Percentiles rank a stretch among this genome's conserved stretches.
Evolutionary conservation across 805 yeast species (phyloP).

Genomic region (Saturnispora ahearnii): DNA sequence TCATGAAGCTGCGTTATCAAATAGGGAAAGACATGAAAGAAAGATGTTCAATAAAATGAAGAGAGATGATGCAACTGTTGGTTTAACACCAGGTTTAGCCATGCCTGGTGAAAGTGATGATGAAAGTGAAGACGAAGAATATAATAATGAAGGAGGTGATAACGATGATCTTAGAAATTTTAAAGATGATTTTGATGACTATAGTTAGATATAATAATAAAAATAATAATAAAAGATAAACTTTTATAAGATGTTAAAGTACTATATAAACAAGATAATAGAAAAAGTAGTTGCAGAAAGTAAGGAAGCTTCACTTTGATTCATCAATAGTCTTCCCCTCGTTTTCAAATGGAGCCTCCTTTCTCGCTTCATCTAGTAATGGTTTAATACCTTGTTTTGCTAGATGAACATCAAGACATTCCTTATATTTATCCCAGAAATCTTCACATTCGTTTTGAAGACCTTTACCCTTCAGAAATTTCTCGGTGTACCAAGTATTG

Average conservation of each 20-base stretch:
- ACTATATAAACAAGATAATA: neutral
- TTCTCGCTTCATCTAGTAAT: slow-evolving; percentile 79
- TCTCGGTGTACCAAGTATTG: slow-evolving; percentile 91
- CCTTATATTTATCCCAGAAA: slow-evolving; percentile 78
- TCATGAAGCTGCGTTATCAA: slow-evolving; percentile 6
- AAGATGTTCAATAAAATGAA: slow-evolving; percentile 33
- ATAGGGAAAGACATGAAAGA: slow-evolving; percentile 25
- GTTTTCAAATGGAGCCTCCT: slow-evolving; percentile 79
- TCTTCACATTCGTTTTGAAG: slow-evolving; percentile 82
- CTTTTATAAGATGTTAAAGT: neutral
- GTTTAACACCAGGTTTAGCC: slow-evolving; percentile 79
- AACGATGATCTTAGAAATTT: slow-evolving; percentile 5
- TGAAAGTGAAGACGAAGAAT: slow-evolving; percentile 21
- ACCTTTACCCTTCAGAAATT: slow-evolving; percentile 55
- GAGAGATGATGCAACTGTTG: slow-evolving; percentile 42
- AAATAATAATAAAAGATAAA: neutral
- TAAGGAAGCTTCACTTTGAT: neutral
- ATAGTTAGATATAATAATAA: slow-evolving; percentile 12
- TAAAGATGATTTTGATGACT: slow-evolving; percentile 27
- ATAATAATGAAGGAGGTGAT: neutral
- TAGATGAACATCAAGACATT: slow-evolving; percentile 70
- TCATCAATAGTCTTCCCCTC: slow-evolving; percentile 40
- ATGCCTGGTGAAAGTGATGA: slow-evolving; percentile 65
- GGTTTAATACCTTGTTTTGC: slow-evolving; percentile 70
- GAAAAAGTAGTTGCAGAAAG: neutral